Evolutionary conservation across 2,329 filamentous ascomycete genomes (phyloP).

Genomic region (Coniochaeta sp.): DNA sequence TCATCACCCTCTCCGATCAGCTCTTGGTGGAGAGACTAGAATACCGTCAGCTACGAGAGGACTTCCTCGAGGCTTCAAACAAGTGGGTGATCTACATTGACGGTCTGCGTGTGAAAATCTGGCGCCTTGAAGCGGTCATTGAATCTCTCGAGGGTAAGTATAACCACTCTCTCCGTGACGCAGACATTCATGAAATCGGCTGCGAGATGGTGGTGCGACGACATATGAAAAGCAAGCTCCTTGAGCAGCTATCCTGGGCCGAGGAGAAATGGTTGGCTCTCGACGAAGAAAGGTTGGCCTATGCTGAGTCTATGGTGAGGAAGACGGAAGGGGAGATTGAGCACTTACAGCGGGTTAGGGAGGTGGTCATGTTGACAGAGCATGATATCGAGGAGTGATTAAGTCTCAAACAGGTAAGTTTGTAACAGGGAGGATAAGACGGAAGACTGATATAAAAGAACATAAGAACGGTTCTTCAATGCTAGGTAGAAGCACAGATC

Average conservation of each 20-base stretch:
- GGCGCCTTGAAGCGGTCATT: neutral
- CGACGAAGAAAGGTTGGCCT: neutral
- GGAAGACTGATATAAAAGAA: too few relatives aligned
- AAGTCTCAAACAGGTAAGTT: neutral
- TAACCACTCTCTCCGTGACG: neutral
- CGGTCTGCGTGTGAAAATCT: neutral
- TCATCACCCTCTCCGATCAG: neutral
- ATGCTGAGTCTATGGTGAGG: neutral
- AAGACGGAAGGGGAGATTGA: slow-evolving; percentile 16
- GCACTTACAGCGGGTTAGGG: slow-evolving; percentile 15
- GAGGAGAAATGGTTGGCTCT: neutral
- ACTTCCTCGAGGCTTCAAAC: neutral
- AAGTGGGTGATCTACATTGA: neutral
- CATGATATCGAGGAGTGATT: slow-evolving; percentile 11
- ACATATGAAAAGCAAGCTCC: neutral
- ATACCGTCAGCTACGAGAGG: neutral
- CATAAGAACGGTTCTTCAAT: too few relatives aligned
- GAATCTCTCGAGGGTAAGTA: neutral
- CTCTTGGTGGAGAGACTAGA: neutral
- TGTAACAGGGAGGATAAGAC: neutral
- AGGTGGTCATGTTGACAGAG: slow-evolving; percentile 18
- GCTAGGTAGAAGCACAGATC: too few relatives aligned
- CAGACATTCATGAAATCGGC: neutral
- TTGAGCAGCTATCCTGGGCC: neutral
- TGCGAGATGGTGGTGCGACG: neutral